Percentiles rank a stretch among this genome's conserved stretches.
phyloP scores from a whole-genome alignment of 306 rosid species.

The Quercus robur region DNA sequence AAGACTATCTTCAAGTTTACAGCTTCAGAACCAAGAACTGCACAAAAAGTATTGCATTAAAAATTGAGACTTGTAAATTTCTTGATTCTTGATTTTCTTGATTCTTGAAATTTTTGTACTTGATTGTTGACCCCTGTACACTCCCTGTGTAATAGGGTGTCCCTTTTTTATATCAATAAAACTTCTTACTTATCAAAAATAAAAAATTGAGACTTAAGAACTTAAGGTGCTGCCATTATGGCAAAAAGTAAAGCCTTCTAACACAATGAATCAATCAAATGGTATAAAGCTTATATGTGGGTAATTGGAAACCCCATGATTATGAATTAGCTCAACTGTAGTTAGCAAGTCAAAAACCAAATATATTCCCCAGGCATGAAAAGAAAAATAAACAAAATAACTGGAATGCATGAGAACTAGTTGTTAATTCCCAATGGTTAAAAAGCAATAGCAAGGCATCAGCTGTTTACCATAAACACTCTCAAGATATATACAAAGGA shows the following conservation, averaged over 20 bases:
- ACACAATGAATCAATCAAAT: slow-evolving; percentile 3
- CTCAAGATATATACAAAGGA: slow-evolving; percentile 96
- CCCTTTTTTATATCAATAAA: too few relatives aligned
- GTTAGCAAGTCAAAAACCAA: neutral
- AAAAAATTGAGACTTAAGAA: slow-evolving; percentile 12
- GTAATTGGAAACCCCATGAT: neutral
- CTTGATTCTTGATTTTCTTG: too few relatives aligned
- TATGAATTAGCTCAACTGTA: neutral
- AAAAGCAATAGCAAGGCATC: slow-evolving; percentile 9
- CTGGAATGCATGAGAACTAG: slow-evolving; percentile 4
- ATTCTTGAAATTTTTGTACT: too few relatives aligned
- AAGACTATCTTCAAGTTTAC: slow-evolving; percentile 83
- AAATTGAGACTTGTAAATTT: neutral
- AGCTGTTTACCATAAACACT: slow-evolving; percentile 60
- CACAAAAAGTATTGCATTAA: slow-evolving; percentile 24
- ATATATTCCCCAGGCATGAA: neutral
- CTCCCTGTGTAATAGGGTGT: too few relatives aligned
- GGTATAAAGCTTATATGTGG: slow-evolving; percentile 1
- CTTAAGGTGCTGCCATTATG: neutral
- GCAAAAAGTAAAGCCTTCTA: slow-evolving; percentile 6
- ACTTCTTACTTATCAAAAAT: too few relatives aligned
- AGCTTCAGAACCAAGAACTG: slow-evolving; percentile 71
- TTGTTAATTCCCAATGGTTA: slow-evolving; percentile 3
- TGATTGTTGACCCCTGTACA: too few relatives aligned
- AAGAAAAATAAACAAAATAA: neutral